phyloP scores from a whole-genome alignment of 2,329 filamentous ascomycete species.

The Sarocladium oryzae region DNA sequence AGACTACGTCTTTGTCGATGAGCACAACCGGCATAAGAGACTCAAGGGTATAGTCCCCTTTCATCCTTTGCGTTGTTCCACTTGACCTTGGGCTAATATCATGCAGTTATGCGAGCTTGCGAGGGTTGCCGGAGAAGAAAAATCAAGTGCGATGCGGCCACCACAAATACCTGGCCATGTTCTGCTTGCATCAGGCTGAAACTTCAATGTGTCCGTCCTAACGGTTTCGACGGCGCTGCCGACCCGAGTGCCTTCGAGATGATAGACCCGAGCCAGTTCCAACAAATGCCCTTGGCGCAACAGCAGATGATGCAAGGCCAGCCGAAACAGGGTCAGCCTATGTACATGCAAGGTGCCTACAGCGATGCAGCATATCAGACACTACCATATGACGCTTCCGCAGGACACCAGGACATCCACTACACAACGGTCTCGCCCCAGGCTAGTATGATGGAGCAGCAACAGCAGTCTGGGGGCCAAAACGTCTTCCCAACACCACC shows the following conservation, averaged over 20 bases:
- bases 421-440: slow-evolving; percentile 47
- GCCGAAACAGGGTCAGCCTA: slow-evolving; percentile 31
- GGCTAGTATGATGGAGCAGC: slow-evolving; percentile 43
- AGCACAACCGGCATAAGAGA: slow-evolving; percentile 96
- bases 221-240: slow-evolving; percentile 54
- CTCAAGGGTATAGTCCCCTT: slow-evolving; percentile 65
- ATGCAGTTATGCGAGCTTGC: slow-evolving; percentile 87
- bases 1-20: slow-evolving; percentile 99
- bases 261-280: slow-evolving; percentile 27
- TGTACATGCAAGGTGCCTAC: slow-evolving; percentile 48
- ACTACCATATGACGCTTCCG: slow-evolving; percentile 39
- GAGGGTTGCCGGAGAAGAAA: slow-evolving; percentile 92
- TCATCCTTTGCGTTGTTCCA: not conserved
- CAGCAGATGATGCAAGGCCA: slow-evolving; percentile 33
- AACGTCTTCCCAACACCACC: slow-evolving; percentile 49
- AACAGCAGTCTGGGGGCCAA: slow-evolving; percentile 33
- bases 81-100: slow-evolving; percentile 2
- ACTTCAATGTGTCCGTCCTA: slow-evolving; percentile 86
- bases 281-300: slow-evolving; percentile 45
- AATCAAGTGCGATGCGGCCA: slow-evolving; percentile 96
- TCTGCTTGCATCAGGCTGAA: slow-evolving; percentile 89
- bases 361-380: slow-evolving; percentile 40
- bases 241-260: slow-evolving; percentile 28
- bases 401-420: slow-evolving; percentile 41
- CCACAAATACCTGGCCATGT: slow-evolving; percentile 96